phyloP scores from a whole-genome alignment of 192 early-diverging fungal genomes.

The Phycomyces nitens region DNA sequence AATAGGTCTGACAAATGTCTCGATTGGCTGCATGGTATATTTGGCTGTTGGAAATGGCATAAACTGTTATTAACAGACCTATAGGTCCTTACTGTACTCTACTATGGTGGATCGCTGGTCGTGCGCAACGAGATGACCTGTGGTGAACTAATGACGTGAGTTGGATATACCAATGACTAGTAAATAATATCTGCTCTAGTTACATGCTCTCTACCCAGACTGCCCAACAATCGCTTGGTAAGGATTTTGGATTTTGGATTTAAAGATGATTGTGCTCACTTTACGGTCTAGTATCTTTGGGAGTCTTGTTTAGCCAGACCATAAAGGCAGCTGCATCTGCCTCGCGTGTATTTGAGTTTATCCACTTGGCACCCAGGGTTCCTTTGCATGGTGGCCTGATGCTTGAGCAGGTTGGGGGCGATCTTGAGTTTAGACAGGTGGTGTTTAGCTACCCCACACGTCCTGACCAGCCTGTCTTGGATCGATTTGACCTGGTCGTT shows the following conservation, averaged over 20 bases:
- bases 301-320: slow-evolving; percentile 55
- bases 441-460: slow-evolving; percentile 81
- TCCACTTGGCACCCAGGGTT: slow-evolving; percentile 38
- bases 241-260: neutral
- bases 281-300: slow-evolving; percentile 40
- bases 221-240: slow-evolving; percentile 56
- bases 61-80: neutral
- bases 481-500: slow-evolving; percentile 65
- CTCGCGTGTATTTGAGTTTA: slow-evolving; percentile 52
- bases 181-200: neutral
- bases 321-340: slow-evolving; percentile 53
- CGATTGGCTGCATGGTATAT: slow-evolving; percentile 51
- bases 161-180: neutral
- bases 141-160: slow-evolving; percentile 58
- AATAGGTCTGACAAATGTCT: slow-evolving; percentile 52
- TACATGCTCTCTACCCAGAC: slow-evolving; percentile 60
- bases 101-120: slow-evolving; percentile 58
- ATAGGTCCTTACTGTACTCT: slow-evolving; percentile 47
- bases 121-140: slow-evolving; percentile 46
- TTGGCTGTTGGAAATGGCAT: neutral
- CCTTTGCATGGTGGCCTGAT: slow-evolving; percentile 39
- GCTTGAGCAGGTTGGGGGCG: slow-evolving; percentile 39
- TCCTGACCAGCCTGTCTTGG: slow-evolving; percentile 74
- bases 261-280: too few relatives aligned
- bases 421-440: slow-evolving; percentile 72